Base-by-base conservation (phyloP, 148 eudicot genomes). In the Rhododendron griersonianum region DNA sequence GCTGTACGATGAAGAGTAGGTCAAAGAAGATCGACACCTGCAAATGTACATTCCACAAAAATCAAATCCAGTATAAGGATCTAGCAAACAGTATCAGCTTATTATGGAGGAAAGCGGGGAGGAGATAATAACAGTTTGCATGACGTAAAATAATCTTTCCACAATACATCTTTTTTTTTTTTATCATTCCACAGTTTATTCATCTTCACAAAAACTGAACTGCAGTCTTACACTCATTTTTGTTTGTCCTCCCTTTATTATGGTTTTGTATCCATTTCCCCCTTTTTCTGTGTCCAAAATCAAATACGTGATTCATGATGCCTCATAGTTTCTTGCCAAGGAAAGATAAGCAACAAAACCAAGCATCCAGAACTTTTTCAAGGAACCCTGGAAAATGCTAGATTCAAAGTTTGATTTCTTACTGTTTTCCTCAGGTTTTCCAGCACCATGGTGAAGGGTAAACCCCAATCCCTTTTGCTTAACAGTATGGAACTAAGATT, bases 1-100 rank as follows among this genome's bases (percentile, higher is more conserved):
- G 98, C 88, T 95, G 98, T 78, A 93, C 11, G 84, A 95, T 95
- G 85, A 95, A 94, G 44, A 95, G 78, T 30, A 95, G 87, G 87
- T 95, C 98, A 83, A 94, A 95, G 90, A 92, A 95, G 85, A 94
- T 87, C 1, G 98, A 94, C 78, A 93, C 98, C 98, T 95, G 92
- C 87, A 88, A 61, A 25, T 57, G 53, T 5, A n/a, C 11, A 57
- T 81, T 55, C 39, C 45, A 84, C 41, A 30, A 71, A 85, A 44
- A 41, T 71, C 57, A 33, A n/a, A 21, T 47, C 28, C 35, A 48
- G 3, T 19, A 51, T 78, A 73, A 88, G 82, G 57, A 19, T 28
- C 48, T 0, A 7, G 39, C 19, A 41, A 55, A 69, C 1, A 23
- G 33, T 78, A 35, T 47, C 51, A 78, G 23, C 79, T 37, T 75